Evolutionary conservation across 371 early-diverging fungal genomes (phyloP).

Genomic region (Chytridium lagenaria): DNA sequence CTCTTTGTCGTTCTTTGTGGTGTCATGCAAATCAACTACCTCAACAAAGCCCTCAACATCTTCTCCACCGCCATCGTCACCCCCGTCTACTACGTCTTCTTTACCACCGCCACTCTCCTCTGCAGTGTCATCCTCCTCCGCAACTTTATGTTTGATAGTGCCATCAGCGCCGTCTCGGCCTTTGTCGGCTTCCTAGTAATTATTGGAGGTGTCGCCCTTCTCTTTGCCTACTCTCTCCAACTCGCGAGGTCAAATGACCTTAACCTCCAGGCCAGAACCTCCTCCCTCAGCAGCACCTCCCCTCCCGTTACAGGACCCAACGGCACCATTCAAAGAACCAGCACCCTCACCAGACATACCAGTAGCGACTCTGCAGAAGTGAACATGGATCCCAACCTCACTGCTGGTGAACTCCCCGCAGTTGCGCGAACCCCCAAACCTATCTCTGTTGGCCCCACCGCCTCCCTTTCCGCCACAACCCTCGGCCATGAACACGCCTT

Average conservation of each 20-base stretch:
- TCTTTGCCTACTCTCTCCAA: constrained; percentile 11
- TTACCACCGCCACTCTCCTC: constrained; percentile 56
- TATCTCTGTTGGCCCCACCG: too few species aligned
- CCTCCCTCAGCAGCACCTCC: too few species aligned
- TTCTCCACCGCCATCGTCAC: constrained; percentile 62
- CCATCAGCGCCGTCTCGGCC: constrained; percentile 32
- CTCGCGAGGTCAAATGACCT: background rate
- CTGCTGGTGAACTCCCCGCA: too few species aligned
- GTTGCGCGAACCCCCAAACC: too few species aligned
- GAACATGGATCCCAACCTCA: too few species aligned
- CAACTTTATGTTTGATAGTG: constrained; percentile 38
- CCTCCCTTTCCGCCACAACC: too few species aligned
- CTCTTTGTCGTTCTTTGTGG: constrained; percentile 44
- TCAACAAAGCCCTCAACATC: constrained; percentile 51
- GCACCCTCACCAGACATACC: too few species aligned
- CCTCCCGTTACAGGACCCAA: too few species aligned
- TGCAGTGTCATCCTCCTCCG: constrained; percentile 50
- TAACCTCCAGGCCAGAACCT: background rate
- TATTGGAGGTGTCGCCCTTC: constrained; percentile 25
- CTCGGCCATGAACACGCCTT: too few species aligned
- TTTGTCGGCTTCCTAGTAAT: constrained; percentile 49
- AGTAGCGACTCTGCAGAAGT: too few species aligned
- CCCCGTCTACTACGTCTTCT: constrained; percentile 62
- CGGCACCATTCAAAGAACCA: too few species aligned
- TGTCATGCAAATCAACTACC: constrained; percentile 51